These are phyloP conservation scores for Boletus rubroflammeus DNA, from an alignment of 768 basidiomycete species.

Conservation along the genomic window DNA sequence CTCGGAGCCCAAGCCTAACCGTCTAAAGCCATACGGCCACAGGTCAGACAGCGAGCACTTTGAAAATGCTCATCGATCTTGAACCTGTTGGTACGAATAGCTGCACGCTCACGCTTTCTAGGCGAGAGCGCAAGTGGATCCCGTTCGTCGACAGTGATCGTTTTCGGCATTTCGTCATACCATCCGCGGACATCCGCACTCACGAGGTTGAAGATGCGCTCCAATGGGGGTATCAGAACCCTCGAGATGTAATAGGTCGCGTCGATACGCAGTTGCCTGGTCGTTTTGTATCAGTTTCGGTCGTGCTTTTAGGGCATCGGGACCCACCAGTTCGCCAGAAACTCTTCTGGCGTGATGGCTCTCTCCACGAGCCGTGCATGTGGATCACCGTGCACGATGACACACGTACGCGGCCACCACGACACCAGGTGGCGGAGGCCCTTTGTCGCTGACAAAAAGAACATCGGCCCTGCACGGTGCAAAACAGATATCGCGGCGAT, in stretches of 20 bases:
- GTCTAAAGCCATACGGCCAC: conserved; percentile 51
- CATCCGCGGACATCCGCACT: conserved; percentile 85
- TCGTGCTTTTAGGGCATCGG: not conserved
- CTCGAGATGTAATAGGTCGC: conserved; percentile 83
- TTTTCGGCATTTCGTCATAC: conserved; percentile 85
- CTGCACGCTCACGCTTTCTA: conserved; percentile 30
- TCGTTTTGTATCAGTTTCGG: not conserved
- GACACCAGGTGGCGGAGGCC: conserved; percentile 87
- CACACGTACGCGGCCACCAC: conserved; percentile 85
- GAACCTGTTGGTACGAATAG: conserved; percentile 33
- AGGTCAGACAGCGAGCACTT: conserved; percentile 66
- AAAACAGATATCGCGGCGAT: not conserved
- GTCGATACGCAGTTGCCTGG: conserved; percentile 73
- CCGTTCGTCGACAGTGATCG: conserved; percentile 36
- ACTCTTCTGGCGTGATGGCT: conserved; percentile 68
- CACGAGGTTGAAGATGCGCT: conserved; percentile 85
- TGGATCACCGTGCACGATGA: conserved; percentile 68
- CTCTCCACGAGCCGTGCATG: conserved; percentile 68
- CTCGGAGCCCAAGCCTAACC: conserved; percentile 37
- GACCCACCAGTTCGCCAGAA: conserved; percentile 60
- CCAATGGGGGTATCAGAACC: conserved; percentile 85
- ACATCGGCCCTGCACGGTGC: not conserved
- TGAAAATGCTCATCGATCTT: conserved; percentile 77
- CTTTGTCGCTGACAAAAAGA: conserved; percentile 58
- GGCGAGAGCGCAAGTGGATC: conserved; percentile 37